Evolutionary conservation across 2,329 filamentous ascomycete species (phyloP).

Genomic region (Teratosphaeriaceae sp.): DNA sequence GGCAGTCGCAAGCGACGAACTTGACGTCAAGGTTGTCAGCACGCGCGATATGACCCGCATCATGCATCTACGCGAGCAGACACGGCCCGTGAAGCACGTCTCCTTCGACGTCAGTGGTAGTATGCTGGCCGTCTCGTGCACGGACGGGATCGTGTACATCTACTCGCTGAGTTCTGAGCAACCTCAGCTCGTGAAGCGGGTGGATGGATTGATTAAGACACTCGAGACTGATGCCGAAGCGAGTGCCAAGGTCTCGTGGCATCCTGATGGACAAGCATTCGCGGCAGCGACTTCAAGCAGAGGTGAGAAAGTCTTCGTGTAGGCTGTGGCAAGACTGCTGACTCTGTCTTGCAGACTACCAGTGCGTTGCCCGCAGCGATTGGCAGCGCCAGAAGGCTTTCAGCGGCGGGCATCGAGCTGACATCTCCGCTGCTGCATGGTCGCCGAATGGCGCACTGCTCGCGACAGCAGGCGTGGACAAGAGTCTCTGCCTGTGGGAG

Average conservation of each 20-base stretch:
- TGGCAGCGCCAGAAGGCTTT: constrained; percentile 85
- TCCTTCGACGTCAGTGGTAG: constrained; percentile 77
- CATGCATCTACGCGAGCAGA: constrained; percentile 74
- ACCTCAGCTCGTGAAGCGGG: constrained; percentile 71
- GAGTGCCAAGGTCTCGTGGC: constrained; percentile 74
- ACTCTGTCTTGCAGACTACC: constrained; percentile 51
- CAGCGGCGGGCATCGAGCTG: constrained; percentile 68
- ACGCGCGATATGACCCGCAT: constrained; percentile 70
- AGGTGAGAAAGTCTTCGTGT: constrained; percentile 13
- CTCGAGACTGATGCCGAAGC: constrained; percentile 71
- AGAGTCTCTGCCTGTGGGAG: constrained; percentile 77
- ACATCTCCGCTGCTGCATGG: constrained; percentile 85
- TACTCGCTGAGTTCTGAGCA: constrained; percentile 75
- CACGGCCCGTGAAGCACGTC: constrained; percentile 82
- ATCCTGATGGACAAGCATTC: constrained; percentile 89
- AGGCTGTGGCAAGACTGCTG: not conserved
- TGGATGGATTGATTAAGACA: constrained; percentile 78
- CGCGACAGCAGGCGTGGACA: constrained; percentile 52
- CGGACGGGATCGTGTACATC: constrained; percentile 82
- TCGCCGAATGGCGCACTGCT: constrained; percentile 90
- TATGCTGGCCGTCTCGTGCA: constrained; percentile 73
- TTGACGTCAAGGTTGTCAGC: constrained; percentile 83
- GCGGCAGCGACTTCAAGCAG: constrained; percentile 74
- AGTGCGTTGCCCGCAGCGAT: constrained; percentile 79
- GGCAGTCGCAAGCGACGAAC: constrained; percentile 93